These are phyloP conservation scores for Podaxis sp. DNA, from an alignment of 768 basidiomycete genomes.

Conservation along the genomic window DNA sequence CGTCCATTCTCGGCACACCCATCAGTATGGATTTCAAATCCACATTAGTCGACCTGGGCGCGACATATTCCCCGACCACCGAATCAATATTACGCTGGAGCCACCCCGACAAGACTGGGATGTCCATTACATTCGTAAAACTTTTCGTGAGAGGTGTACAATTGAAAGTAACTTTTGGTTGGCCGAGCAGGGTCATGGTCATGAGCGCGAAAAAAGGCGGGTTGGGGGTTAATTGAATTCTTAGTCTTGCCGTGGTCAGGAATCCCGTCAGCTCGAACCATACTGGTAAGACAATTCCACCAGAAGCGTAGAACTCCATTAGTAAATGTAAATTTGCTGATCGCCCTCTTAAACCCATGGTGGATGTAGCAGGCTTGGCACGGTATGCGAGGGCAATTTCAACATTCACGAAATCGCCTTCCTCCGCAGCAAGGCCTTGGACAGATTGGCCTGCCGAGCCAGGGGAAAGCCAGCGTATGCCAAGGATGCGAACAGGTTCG, in stretches of 20 bases:
- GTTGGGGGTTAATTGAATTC: slow-evolving; percentile 73
- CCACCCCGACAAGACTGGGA: slow-evolving; percentile 69
- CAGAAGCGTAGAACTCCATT: slow-evolving; percentile 62
- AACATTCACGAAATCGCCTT: slow-evolving; percentile 57
- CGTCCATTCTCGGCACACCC: slow-evolving; percentile 62
- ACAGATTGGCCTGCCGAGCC: slow-evolving; percentile 25
- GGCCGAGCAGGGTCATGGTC: slow-evolving; percentile 65
- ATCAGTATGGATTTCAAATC: slow-evolving; percentile 64
- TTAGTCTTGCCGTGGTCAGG: slow-evolving; percentile 58
- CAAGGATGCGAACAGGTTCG: slow-evolving; percentile 67
- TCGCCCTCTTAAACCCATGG: slow-evolving; percentile 32
- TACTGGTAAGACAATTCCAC: slow-evolving; percentile 47
- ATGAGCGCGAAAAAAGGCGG: slow-evolving; percentile 54
- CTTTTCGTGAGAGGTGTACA: slow-evolving; percentile 61
- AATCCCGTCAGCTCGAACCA: slow-evolving; percentile 75
- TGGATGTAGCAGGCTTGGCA: slow-evolving; percentile 43
- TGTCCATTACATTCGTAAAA: slow-evolving; percentile 77
- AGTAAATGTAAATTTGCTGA: slow-evolving; percentile 63
- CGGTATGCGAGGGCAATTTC: slow-evolving; percentile 72
- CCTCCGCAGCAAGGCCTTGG: slow-evolving; percentile 33
- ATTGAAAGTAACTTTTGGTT: slow-evolving; percentile 62
- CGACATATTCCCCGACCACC: slow-evolving; percentile 60
- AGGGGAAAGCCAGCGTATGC: slow-evolving; percentile 50
- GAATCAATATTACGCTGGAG: slow-evolving; percentile 66
- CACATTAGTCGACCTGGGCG: slow-evolving; percentile 68